Evolutionary conservation across 139 green algal species (phyloP).

Genomic region (Picocystis salinarum): DNA sequence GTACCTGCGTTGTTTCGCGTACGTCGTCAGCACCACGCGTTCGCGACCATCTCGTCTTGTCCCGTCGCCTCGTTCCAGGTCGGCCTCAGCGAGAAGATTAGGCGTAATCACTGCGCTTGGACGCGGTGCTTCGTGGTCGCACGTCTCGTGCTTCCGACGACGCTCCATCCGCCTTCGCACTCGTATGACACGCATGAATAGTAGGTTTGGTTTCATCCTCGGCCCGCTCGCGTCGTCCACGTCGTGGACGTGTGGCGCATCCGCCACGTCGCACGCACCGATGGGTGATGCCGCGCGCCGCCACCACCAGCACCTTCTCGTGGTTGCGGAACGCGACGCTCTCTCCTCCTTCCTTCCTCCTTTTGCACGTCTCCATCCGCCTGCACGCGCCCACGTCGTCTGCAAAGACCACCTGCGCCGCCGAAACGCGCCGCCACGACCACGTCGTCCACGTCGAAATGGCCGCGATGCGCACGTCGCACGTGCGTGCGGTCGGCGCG

Average conservation of each 20-base stretch:
- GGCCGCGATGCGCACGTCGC: no score
- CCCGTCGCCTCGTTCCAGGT: not conserved
- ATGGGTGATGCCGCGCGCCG: not conserved
- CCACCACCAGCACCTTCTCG: constrained; percentile 1
- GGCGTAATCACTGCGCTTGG: constrained; percentile 2
- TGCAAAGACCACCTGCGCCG: no score
- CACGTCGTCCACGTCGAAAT: no score
- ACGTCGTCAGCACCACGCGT: not conserved
- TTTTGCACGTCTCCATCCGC: not conserved
- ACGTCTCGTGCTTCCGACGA: no score
- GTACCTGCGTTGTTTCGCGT: constrained; percentile 32
- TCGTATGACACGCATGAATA: constrained; percentile 8
- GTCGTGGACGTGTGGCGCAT: not conserved
- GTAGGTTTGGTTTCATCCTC: constrained; percentile 3
- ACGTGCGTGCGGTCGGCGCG: no score
- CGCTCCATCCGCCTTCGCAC: not conserved
- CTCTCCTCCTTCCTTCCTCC: not conserved
- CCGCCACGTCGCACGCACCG: not conserved
- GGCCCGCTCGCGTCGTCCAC: not conserved
- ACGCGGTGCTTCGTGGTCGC: no score
- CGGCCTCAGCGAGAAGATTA: constrained; percentile 4
- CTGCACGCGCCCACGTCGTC: no score
- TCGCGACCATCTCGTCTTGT: not conserved
- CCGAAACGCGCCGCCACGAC: no score
- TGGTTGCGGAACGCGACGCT: not conserved